Base-by-base conservation (phyloP, 1,284 basidiomycete genomes). In the Tilletia horrida region DNA sequence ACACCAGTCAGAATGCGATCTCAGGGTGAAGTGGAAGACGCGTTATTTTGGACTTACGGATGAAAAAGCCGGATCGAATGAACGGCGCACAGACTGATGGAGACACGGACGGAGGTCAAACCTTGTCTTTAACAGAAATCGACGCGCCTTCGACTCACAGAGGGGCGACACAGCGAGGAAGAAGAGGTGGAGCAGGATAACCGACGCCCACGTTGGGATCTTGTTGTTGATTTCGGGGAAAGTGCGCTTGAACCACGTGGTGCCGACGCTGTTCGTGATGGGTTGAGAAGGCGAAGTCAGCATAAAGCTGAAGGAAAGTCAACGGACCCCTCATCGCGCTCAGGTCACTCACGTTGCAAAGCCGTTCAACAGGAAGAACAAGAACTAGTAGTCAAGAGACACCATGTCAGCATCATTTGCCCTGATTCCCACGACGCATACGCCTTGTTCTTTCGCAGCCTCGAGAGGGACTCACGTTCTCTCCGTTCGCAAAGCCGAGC, bases 361-460 rank as follows among this genome's bases (percentile, higher is more conserved):
- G 7, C 79, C 79, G 66, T 81, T 81, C 44, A 70, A 59, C 16
- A 80, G 63, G 74, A 81, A 81, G 64, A 81, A 81, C 66, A 77
- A 31, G 25, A 80, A 79, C 70, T 65, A 23, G 6, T 18, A 4
- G 31, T 8, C 2, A 21, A 47, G 29, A 50, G 25, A 52, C n/a
- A 52, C 18, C 8, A 40, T 4, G 57, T 57, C 52, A 57, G 52
- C 52, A 23, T 27, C 11, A 48, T 48, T 23, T 48, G 45, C 9
- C 43, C 43, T 18, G 43, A n/a, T n/a, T n/a, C n/a, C n/a, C n/a
- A n/a, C n/a, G n/a, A n/a, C n/a, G n/a, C n/a, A n/a, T n/a, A n/a
- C n/a, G n/a, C n/a, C n/a, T n/a, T n/a, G n/a, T n/a, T n/a, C n/a
- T n/a, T n/a, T n/a, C 43, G 43, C 18, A 8, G 43, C 43, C 9